phyloP scores from a whole-genome alignment of 2,329 filamentous ascomycete genomes.

The Elsinoe fawcettii region DNA sequence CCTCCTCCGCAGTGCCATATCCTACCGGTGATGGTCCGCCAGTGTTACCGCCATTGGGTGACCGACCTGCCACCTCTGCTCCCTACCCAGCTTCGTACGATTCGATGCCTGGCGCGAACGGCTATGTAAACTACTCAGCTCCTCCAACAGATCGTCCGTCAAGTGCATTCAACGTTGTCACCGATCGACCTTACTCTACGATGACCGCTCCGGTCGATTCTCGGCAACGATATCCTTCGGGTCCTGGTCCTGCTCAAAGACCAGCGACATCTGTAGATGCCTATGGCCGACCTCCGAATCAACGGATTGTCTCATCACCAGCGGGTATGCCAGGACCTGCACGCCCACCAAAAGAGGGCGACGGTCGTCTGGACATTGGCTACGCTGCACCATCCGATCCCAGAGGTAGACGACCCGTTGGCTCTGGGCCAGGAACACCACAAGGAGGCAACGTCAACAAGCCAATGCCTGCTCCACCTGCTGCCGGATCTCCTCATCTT shows the following conservation, averaged over 20 bases:
- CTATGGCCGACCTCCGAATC: constrained; percentile 19
- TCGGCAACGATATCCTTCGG: constrained; percentile 16
- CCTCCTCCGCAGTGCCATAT: constrained; percentile 35
- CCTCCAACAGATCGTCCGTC: constrained; percentile 40
- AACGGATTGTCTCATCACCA: constrained; percentile 29
- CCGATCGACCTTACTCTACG: constrained; percentile 30
- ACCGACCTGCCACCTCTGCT: constrained; percentile 50
- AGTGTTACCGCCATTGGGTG: constrained; percentile 28
- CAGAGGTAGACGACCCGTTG: constrained; percentile 22
- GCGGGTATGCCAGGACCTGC: constrained; percentile 20
- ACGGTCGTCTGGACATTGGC: constrained; percentile 32
- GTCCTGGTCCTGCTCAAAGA: constrained; percentile 1
- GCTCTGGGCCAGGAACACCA: not conserved
- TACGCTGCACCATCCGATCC: constrained; percentile 39
- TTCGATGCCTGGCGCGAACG: not conserved
- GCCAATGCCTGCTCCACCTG: constrained; percentile 1
- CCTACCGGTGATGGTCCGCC: constrained; percentile 21
- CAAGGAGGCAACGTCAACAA: constrained; percentile 4
- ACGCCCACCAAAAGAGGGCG: constrained; percentile 19
- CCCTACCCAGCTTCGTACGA: constrained; percentile 54
- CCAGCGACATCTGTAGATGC: constrained; percentile 12
- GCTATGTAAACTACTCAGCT: not conserved
- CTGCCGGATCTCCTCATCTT: not conserved
- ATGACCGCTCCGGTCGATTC: constrained; percentile 19
- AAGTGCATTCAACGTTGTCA: constrained; percentile 46